phyloP scores from a whole-genome alignment of 768 basidiomycete genomes.

The Agaricus blazei region DNA sequence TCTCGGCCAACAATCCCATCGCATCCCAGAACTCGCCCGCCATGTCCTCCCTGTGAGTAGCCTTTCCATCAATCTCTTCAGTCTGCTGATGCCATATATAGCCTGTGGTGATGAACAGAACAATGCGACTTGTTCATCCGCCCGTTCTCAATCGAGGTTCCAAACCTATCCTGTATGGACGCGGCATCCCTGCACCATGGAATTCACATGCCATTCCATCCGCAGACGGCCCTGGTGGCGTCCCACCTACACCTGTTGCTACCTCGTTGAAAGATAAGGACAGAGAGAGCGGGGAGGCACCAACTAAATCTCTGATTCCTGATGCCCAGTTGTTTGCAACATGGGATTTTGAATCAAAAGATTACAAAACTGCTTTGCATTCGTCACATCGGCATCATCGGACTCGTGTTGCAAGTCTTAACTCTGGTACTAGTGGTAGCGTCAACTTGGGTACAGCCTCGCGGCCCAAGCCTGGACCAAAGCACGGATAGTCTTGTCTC shows the following conservation, averaged over 20 bases:
- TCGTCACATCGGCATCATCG: conserved; percentile 20
- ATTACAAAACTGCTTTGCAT: conserved; percentile 34
- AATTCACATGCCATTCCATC: conserved; percentile 35
- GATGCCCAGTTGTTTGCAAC: conserved; percentile 52
- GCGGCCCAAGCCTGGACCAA: conserved; percentile 5
- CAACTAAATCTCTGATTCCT: conserved; percentile 33
- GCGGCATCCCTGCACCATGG: conserved; percentile 48
- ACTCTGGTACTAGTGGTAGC: conserved; percentile 13
- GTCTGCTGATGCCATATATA: conserved; percentile 18
- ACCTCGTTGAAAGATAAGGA: conserved; percentile 27
- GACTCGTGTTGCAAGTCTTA: conserved; percentile 28
- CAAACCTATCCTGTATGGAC: conserved; percentile 43
- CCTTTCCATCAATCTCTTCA: not conserved
- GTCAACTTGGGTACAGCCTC: conserved; percentile 9
- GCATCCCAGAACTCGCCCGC: conserved; percentile 64
- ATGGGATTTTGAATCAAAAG: conserved; percentile 53
- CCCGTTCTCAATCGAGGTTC: conserved; percentile 51
- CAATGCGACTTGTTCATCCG: conserved; percentile 62
- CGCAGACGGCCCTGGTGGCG: conserved; percentile 17
- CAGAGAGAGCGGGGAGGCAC: conserved; percentile 19
- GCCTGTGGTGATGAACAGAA: conserved; percentile 53
- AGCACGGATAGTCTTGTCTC: not conserved
- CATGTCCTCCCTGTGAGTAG: conserved; percentile 60
- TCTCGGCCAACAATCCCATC: conserved; percentile 56
- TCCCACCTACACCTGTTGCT: conserved; percentile 21